Evolutionary conservation across 208 protist genomes (phyloP).

Genomic region (Trypanosoma lewisi): DNA sequence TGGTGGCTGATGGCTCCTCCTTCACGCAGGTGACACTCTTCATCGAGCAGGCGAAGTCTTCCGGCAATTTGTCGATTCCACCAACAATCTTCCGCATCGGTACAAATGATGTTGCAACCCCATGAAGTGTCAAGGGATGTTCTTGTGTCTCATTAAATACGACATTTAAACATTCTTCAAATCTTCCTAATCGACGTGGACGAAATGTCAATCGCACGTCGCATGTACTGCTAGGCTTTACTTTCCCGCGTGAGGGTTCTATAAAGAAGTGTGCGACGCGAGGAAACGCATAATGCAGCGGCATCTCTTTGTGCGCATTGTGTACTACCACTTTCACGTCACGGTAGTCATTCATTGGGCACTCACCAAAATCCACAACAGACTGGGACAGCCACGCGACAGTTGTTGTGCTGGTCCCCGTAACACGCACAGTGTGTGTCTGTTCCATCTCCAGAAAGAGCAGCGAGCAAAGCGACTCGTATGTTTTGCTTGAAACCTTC

Average conservation of each 20-base stretch:
- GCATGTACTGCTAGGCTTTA: slow-evolving; percentile 35
- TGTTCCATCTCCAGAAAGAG: slow-evolving; percentile 88
- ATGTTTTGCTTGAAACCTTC: slow-evolving; percentile 30
- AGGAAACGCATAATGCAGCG: slow-evolving; percentile 67
- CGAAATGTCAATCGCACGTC: slow-evolving; percentile 75
- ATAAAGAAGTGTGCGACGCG: slow-evolving; percentile 81
- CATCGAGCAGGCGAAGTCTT: slow-evolving; percentile 51
- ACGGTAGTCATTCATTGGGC: slow-evolving; percentile 48
- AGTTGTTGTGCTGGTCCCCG: slow-evolving; percentile 65
- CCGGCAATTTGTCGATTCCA: slow-evolving; percentile 42
- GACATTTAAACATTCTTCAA: slow-evolving; percentile 57
- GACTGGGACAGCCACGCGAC: slow-evolving; percentile 60
- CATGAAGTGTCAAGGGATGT: slow-evolving; percentile 49
- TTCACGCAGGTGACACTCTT: slow-evolving; percentile 10
- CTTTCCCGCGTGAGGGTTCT: slow-evolving; percentile 38
- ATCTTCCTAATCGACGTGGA: slow-evolving; percentile 77
- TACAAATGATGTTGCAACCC: slow-evolving; percentile 38
- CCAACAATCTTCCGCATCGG: slow-evolving; percentile 27
- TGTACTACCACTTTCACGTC: slow-evolving; percentile 45
- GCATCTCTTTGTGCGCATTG: slow-evolving; percentile 79
- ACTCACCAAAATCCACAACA: slow-evolving; percentile 78
- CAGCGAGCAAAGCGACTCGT: slow-evolving; percentile 71
- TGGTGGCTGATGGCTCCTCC: not conserved
- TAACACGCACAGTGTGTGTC: slow-evolving; percentile 69
- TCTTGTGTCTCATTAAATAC: slow-evolving; percentile 71